phyloP scores from a whole-genome alignment of 176 grass and related monocot genomes.

The barley (Hordeum vulgare) region DNA sequence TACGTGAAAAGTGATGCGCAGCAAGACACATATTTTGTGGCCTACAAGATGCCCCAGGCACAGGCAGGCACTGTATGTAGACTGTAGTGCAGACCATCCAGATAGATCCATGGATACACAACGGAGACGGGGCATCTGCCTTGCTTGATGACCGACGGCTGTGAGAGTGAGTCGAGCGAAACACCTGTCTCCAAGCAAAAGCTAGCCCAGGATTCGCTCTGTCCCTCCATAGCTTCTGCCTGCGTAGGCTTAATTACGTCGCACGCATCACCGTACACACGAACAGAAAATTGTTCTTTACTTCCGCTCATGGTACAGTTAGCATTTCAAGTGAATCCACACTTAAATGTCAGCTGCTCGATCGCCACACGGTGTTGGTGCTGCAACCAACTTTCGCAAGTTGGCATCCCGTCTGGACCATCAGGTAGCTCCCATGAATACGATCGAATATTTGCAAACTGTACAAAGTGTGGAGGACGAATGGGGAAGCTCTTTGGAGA shows the following conservation, averaged over 20 bases:
- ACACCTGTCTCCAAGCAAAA: conserved; percentile 8
- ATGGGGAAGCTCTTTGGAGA: neutral
- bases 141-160: neutral
- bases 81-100: neutral
- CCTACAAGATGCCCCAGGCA: neutral
- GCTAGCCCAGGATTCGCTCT: conserved; percentile 20
- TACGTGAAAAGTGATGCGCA: too few relatives aligned
- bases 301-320: neutral
- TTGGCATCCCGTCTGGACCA: neutral
- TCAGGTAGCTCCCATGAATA: neutral
- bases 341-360: neutral
- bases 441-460: neutral
- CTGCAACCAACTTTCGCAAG: neutral
- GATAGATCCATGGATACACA: neutral
- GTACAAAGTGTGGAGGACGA: neutral
- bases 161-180: neutral
- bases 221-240: neutral
- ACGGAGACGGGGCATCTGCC: conserved; percentile 14
- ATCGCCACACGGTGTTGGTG: neutral
- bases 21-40: conserved; percentile 7
- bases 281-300: neutral
- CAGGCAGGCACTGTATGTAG: neutral
- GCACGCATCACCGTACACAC: neutral
- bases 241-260: neutral
- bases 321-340: neutral